Base-by-base conservation (phyloP, 305 asterid genomes). In the Fraxinus floribunda region DNA sequence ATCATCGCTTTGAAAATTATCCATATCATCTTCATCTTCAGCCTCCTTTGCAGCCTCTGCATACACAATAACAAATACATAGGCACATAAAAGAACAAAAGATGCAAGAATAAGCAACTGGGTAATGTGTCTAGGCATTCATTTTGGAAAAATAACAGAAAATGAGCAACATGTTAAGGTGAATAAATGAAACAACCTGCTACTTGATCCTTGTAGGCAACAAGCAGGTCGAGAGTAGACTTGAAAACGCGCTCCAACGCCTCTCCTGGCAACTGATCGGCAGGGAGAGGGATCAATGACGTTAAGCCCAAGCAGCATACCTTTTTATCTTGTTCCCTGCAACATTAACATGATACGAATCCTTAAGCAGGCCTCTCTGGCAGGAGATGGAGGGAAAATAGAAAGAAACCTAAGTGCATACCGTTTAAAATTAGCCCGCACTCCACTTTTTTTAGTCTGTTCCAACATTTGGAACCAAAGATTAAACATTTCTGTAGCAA, bases 251-350 rank as follows among this genome's bases (percentile, higher is more conserved):
- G 98, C 82, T 95, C 98, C 88, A 95, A 84, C 75, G 98, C 98
- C 80, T 93, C 99, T 38, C 81, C 88, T 29, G 98, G 98, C 83
- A 97, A 87, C 89, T 91, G 98, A 84, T 89, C 95, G 64, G 93
- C 95, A 82, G 98, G 97, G 85, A 95, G 97, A 77, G 94, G 95
- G 30, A 97, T 90, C 93, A 97, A 86, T 10, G 99, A 93, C 52
- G 99, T 97, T 88, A 97, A 90, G 77, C 99, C 99, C 89, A 97
- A 87, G 86, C 97, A 93, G 91, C 99, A 97, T 3, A 97, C 97
- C 84, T 97, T 97, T 85, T 95, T 97, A 82, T 95, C 98, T 26
- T 93, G 97, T 83, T 95, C 99, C 94, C 99, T 97, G 92, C 75
- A 87, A 52, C 75, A 84, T 8, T 79, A 79, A 78, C 35, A 83